Percentiles rank a stretch among this genome's conserved stretches.
phyloP scores from a whole-genome alignment of 495 filamentous ascomycete species.

The Lophium mytilinum region DNA sequence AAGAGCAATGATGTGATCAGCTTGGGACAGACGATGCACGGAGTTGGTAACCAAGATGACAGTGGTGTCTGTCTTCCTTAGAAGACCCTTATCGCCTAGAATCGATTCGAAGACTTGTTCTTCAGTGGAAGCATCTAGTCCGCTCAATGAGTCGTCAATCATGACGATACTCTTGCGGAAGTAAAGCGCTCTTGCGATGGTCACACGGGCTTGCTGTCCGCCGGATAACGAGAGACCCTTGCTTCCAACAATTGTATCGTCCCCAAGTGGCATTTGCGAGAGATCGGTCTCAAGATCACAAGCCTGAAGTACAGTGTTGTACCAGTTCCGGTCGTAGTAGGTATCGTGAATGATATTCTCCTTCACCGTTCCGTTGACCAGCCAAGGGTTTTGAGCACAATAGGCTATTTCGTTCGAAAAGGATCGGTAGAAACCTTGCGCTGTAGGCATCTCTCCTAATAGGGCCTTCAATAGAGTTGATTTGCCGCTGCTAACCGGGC shows the following conservation, averaged over 20 bases:
- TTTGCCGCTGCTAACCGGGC: constrained; percentile 56
- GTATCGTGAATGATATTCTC: constrained; percentile 33
- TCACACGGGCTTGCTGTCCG: constrained; percentile 35
- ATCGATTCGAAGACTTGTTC: constrained; percentile 34
- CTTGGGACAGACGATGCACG: constrained; percentile 40
- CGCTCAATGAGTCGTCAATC: constrained; percentile 37
- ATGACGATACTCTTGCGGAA: constrained; percentile 27
- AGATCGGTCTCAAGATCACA: constrained; percentile 36
- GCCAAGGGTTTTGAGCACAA: constrained; percentile 30
- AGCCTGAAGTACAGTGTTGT: constrained; percentile 33
- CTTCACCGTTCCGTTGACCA: constrained; percentile 35
- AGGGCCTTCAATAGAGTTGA: constrained; percentile 50
- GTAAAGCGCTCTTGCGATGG: constrained; percentile 32
- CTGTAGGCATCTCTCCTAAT: constrained; percentile 46
- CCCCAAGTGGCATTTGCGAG: constrained; percentile 27
- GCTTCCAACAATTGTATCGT: constrained; percentile 31
- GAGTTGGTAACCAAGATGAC: constrained; percentile 37
- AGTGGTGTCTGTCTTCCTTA: constrained; percentile 32
- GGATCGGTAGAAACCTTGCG: constrained; percentile 33
- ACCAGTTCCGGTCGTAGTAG: constrained; percentile 32
- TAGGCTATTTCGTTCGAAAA: constrained; percentile 32
- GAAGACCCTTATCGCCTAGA: constrained; percentile 35
- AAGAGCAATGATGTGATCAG: constrained; percentile 47
- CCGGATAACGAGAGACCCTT: constrained; percentile 34
- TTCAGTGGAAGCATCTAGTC: constrained; percentile 35